Conservation (phyloP, 2,329 filamentous ascomycete species). For the Alternaria ethzedia region DNA sequence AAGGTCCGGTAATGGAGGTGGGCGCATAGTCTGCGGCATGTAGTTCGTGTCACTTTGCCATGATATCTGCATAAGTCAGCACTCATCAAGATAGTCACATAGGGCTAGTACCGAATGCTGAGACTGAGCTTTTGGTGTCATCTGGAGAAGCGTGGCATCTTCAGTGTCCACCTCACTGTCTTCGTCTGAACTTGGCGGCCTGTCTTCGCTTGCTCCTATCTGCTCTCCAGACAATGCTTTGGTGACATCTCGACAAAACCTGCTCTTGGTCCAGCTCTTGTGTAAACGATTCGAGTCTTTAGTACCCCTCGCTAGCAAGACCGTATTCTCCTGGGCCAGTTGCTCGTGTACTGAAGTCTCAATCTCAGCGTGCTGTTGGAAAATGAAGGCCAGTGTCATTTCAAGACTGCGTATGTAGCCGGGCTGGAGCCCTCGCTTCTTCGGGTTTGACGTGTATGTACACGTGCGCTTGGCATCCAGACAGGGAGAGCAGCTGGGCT, state of each 20-base stretch:
- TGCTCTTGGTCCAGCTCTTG: conserved; percentile 67
- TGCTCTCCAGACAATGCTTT: conserved; percentile 60
- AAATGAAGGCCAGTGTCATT: conserved; percentile 62
- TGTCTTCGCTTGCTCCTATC: conserved; percentile 12
- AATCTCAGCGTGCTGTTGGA: conserved; percentile 59
- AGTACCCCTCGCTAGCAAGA: conserved; percentile 60
- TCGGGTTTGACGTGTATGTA: conserved; percentile 73
- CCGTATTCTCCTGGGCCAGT: conserved; percentile 56
- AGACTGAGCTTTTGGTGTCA: conserved; percentile 4
- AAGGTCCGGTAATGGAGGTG: background rate
- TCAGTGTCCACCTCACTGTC: conserved; percentile 31
- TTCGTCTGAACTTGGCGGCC: conserved; percentile 26
- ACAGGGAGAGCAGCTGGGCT: conserved; percentile 71
- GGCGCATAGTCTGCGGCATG: background rate
- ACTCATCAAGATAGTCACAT: background rate
- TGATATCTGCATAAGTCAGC: conserved; percentile 4
- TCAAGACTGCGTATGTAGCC: conserved; percentile 57
- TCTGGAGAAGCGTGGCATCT: conserved; percentile 12
- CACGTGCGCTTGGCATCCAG: conserved; percentile 67
- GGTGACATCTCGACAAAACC: conserved; percentile 67
- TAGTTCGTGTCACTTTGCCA: background rate
- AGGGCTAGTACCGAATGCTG: conserved; percentile 12
- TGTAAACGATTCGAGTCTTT: conserved; percentile 64
- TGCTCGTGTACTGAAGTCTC: conserved; percentile 64
- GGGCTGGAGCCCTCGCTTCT: conserved; percentile 79